These are phyloP conservation scores for Hyphodiscus hymeniophilus DNA, from an alignment of 495 filamentous ascomycete genomes.

Conservation along the genomic window DNA sequence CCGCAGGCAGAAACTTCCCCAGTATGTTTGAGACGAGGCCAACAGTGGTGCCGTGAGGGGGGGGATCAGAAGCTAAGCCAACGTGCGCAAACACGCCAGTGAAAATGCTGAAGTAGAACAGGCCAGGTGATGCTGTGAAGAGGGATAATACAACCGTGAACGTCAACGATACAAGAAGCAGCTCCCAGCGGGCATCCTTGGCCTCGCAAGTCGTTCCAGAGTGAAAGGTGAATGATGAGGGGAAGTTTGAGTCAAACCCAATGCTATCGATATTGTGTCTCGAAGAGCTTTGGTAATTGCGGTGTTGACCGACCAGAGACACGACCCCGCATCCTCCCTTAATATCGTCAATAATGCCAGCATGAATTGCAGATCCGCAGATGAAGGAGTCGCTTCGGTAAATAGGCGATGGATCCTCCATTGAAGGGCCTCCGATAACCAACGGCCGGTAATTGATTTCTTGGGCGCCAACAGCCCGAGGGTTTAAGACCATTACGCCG, in stretches of 20 bases:
- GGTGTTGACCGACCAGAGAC: slow-evolving; percentile 56
- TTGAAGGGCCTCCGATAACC: slow-evolving; percentile 64
- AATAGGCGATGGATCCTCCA: slow-evolving; percentile 33
- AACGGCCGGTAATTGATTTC: slow-evolving; percentile 61
- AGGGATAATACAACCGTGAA: slow-evolving; percentile 61
- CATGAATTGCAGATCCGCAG: slow-evolving; percentile 73
- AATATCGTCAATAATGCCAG: slow-evolving; percentile 58
- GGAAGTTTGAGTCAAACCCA: slow-evolving; percentile 69
- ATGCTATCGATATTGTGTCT: slow-evolving; percentile 59
- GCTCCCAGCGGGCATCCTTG: slow-evolving; percentile 61
- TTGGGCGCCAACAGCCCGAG: slow-evolving; percentile 65
- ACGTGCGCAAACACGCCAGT: slow-evolving; percentile 70
- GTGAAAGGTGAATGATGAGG: slow-evolving; percentile 62
- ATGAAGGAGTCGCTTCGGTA: slow-evolving; percentile 83
- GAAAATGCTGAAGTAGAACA: slow-evolving; percentile 68
- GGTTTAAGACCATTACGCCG: slow-evolving; percentile 56
- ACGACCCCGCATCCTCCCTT: slow-evolving; percentile 72
- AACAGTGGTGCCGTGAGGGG: slow-evolving; percentile 40
- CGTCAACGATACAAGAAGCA: slow-evolving; percentile 63
- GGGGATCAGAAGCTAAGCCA: slow-evolving; percentile 70
- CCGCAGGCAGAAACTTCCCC: slow-evolving; percentile 67
- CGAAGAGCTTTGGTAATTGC: slow-evolving; percentile 49
- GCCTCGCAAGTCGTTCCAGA: slow-evolving; percentile 41
- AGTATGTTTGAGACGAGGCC: slow-evolving; percentile 59
- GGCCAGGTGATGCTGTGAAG: slow-evolving; percentile 55